Evolutionary conservation across 345 rosid species (phyloP).

Genomic region (Raphanus raphanistrum): DNA sequence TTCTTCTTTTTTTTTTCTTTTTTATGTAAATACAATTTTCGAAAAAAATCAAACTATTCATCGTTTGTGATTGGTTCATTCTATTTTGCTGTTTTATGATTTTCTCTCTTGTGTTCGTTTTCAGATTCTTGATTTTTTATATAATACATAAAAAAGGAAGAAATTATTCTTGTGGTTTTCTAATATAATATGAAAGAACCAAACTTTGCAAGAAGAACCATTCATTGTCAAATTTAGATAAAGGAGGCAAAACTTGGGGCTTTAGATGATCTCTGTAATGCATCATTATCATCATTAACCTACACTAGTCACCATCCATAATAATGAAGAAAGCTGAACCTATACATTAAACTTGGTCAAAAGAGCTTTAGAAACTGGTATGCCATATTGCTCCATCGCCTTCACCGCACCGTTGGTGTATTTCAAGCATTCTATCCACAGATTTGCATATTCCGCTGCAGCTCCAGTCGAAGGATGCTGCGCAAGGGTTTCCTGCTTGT

Average conservation of each 20-base stretch:
- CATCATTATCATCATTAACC: slow-evolving; percentile 8
- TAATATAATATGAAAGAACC: background rate
- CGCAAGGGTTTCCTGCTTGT: slow-evolving; percentile 68
- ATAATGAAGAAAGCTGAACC: slow-evolving; percentile 10
- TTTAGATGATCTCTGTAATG: background rate
- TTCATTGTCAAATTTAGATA: background rate
- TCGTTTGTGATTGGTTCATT: slow-evolving; percentile 21
- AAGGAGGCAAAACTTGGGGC: slow-evolving; percentile 7
- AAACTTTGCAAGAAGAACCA: slow-evolving; percentile 16
- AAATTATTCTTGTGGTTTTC: background rate
- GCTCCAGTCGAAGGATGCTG: slow-evolving; percentile 85
- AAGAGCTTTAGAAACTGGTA: slow-evolving; percentile 34
- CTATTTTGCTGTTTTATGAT: slow-evolving; percentile 2
- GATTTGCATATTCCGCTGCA: slow-evolving; percentile 95
- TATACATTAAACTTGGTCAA: slow-evolving; percentile 21
- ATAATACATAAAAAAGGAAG: background rate
- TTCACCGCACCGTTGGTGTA: slow-evolving; percentile 80
- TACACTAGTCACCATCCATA: slow-evolving; percentile 18
- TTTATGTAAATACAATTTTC: slow-evolving; percentile 23
- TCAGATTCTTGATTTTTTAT: slow-evolving; percentile 6
- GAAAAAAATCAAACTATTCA: background rate
- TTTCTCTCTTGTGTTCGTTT: background rate
- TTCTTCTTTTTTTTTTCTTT: background rate
- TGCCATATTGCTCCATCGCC: slow-evolving; percentile 55
- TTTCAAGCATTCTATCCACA: slow-evolving; percentile 64